These are phyloP conservation scores for Arthrinium phaeospermum DNA, from an alignment of 2,329 filamentous ascomycete species.

Conservation along the genomic window DNA sequence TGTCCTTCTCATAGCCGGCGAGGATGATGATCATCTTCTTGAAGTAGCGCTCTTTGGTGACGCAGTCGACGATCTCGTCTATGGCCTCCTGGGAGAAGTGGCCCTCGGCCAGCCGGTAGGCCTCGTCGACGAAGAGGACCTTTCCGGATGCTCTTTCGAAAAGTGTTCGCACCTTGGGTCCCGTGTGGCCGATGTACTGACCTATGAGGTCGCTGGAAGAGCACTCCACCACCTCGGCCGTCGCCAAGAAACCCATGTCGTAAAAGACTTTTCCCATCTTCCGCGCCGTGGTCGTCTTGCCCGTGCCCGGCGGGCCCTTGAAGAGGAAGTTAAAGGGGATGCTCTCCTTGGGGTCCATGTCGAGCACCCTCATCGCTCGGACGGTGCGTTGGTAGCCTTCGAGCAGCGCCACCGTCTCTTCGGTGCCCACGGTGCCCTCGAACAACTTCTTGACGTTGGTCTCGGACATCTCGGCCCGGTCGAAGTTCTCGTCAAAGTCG, in stretches of 20 bases:
- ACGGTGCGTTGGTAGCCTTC: constrained; percentile 54
- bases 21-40: constrained; percentile 70
- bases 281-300: constrained; percentile 70
- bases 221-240: constrained; percentile 65
- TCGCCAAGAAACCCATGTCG: constrained; percentile 71
- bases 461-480: constrained; percentile 47
- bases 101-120: constrained; percentile 67
- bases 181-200: constrained; percentile 67
- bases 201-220: constrained; percentile 74
- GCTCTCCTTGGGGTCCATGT: constrained; percentile 54
- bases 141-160: constrained; percentile 64
- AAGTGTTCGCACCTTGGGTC: constrained; percentile 58
- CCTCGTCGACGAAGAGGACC: constrained; percentile 75
- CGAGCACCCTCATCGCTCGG: constrained; percentile 48
- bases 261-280: constrained; percentile 80
- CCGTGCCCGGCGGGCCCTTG: constrained; percentile 64
- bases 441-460: constrained; percentile 52
- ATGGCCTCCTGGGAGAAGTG: constrained; percentile 62
- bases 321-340: constrained; percentile 65
- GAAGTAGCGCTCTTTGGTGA: constrained; percentile 61
- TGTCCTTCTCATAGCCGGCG: constrained; percentile 71
- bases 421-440: constrained; percentile 53
- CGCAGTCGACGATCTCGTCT: constrained; percentile 57
- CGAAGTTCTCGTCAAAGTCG: constrained; percentile 61
- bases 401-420: constrained; percentile 53